These are phyloP conservation scores for Kregervanrija pseudodelftensis DNA, from an alignment of 805 yeast genomes.

Conservation along the genomic window DNA sequence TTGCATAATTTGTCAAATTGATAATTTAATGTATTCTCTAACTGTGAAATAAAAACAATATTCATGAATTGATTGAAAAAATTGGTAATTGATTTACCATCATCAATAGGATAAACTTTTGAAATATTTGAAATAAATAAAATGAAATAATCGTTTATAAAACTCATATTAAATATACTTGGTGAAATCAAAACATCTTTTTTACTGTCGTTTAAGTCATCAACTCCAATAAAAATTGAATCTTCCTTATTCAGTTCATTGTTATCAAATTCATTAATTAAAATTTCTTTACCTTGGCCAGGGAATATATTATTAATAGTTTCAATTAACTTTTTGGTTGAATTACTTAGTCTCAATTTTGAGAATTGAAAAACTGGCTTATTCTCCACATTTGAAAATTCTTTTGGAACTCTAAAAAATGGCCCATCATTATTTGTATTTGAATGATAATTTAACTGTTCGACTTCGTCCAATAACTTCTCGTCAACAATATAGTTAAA, in stretches of 20 bases:
- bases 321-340: slow-evolving; percentile 7
- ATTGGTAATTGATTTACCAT: slow-evolving; percentile 24
- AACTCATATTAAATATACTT: slow-evolving; percentile 71
- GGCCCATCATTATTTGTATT: slow-evolving; percentile 14
- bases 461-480: slow-evolving; percentile 18
- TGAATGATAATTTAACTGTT: slow-evolving; percentile 12
- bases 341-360: slow-evolving; percentile 24
- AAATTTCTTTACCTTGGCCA: not conserved
- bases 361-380: slow-evolving; percentile 31
- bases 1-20: slow-evolving; percentile 45
- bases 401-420: slow-evolving; percentile 19
- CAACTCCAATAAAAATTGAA: slow-evolving; percentile 52
- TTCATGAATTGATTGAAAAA: slow-evolving; percentile 65
- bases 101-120: slow-evolving; percentile 29
- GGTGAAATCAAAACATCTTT: slow-evolving; percentile 63
- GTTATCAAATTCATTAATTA: slow-evolving; percentile 16
- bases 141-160: slow-evolving; percentile 66
- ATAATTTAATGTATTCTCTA: slow-evolving; percentile 47
- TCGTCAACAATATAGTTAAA: slow-evolving; percentile 33
- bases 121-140: slow-evolving; percentile 58
- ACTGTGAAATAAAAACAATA: slow-evolving; percentile 52
- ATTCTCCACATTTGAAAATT: slow-evolving; percentile 11
- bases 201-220: slow-evolving; percentile 37
- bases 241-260: slow-evolving; percentile 9
- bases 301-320: slow-evolving; percentile 8